Percentiles rank a stretch among this genome's conserved stretches.
Conservation (phyloP, 73 alveolate genomes). For the Halteria grandinella region DNA sequence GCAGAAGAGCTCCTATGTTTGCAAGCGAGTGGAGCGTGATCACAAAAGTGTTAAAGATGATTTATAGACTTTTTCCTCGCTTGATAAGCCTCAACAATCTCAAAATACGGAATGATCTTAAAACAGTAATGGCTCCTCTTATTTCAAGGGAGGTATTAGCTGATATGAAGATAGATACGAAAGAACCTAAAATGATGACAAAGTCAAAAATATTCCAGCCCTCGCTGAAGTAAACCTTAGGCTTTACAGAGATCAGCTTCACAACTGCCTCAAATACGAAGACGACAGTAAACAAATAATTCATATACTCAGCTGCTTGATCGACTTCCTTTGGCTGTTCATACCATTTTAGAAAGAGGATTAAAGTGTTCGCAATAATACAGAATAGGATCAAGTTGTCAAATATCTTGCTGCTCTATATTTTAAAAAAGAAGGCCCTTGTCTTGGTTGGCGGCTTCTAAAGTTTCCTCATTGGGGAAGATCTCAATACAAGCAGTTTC, state of each 20-base stretch:
- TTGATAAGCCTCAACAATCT: slow-evolving; percentile 66
- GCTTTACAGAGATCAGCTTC: slow-evolving; percentile 34
- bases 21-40: slow-evolving; percentile 65
- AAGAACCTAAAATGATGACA: slow-evolving; percentile 14
- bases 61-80: slow-evolving; percentile 48
- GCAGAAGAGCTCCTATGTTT: slow-evolving; percentile 63
- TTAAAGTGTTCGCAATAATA: slow-evolving; percentile 20
- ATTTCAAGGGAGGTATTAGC: no score
- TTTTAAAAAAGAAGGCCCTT: not conserved
- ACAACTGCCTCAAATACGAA: slow-evolving; percentile 36
- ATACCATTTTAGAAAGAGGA: slow-evolving; percentile 22
- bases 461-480: not conserved
- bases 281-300: slow-evolving; percentile 32
- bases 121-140: no score
- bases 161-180: no score
- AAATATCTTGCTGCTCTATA: not conserved
- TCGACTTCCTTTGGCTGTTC: not conserved
- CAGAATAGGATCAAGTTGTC: slow-evolving; percentile 9
- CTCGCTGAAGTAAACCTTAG: not conserved
- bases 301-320: not conserved
- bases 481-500: not conserved
- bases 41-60: slow-evolving; percentile 62
- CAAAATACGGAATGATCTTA: slow-evolving; percentile 56
- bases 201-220: slow-evolving; percentile 60
- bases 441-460: not conserved